Base-by-base conservation (phyloP, 2,329 filamentous ascomycete genomes). In the Coleophoma crateriformis region DNA sequence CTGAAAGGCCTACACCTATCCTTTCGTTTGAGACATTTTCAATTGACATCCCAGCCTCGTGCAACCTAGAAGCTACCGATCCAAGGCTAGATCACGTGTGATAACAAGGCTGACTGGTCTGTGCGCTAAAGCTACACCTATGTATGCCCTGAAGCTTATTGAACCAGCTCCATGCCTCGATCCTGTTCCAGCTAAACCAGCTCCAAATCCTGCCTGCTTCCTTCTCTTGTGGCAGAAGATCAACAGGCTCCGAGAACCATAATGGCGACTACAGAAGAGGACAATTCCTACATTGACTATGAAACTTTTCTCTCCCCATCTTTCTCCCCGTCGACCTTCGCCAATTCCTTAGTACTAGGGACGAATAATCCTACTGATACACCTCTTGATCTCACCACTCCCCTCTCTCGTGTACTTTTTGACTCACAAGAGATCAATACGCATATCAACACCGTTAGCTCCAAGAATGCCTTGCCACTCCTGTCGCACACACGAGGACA, bases 341-440 rank as follows among this genome's bases (percentile, higher is more conserved):
- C 94, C 60, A 96, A 97, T 68, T 81, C 82, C 22, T 83, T 99
- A 51, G 88, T 97, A 45, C 82, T 91, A 50, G 79, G 85, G 37
- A 97, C 92, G 49, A 97, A 97, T 74, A 95, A 96, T 71, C 78
- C 90, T 51, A 88, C 86, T 58, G 94, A 97, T 70, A 85, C 85
- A 2, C 87, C 90, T 7, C 81, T 97, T 61, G 94, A 99, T 68
- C 86, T 99, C 50, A 92, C 90, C 6, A 97, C 94, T 14, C 92
- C 94, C 3, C 79, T 99, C 44, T 96, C 91, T 5, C 84, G 90
- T 48, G 91, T 96, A 5, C 82, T 97, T 7, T 99, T 99, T 70
- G 94, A 99, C 69, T 85, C 94, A 3, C 94, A 97, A 66, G 94
- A 97, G 69, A 87, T 99, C 57, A 92, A 97, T 70, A 95, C 91